phyloP scores from a whole-genome alignment of 208 protist species.

The Acanthamoeba lenticulata region DNA sequence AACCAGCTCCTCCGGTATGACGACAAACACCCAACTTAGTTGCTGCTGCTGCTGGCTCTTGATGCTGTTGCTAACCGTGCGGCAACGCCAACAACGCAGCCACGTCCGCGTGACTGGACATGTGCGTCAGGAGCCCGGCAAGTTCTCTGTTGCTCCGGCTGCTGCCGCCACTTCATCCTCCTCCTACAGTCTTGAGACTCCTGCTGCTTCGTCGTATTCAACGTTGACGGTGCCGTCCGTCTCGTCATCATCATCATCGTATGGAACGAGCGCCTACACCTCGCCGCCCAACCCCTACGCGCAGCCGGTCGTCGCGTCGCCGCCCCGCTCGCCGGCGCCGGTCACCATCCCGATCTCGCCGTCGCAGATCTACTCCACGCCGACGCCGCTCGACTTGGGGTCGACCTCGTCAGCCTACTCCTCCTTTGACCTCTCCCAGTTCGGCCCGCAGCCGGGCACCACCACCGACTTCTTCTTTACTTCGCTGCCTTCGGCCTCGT shows the following conservation, averaged over 20 bases:
- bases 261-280: no score
- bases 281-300: neutral
- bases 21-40: no score
- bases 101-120: neutral
- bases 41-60: no score
- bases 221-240: neutral
- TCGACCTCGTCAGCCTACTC: neutral
- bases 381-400: neutral
- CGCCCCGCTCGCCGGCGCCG: neutral
- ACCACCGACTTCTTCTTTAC: neutral
- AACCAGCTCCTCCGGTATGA: slow-evolving; percentile 8
- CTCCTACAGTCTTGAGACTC: no score
- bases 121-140: neutral
- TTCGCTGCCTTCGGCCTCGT: neutral
- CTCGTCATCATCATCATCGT: no score
- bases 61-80: no score
- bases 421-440: slow-evolving; percentile 31
- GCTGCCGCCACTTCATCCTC: neutral
- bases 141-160: neutral
- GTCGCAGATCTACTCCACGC: neutral
- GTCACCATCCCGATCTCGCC: neutral
- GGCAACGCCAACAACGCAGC: no score
- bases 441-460: neutral
- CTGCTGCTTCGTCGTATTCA: neutral
- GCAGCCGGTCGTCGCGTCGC: neutral